Base-by-base conservation (phyloP, 805 yeast genomes). In the Candida pseudofarinosa region DNA sequence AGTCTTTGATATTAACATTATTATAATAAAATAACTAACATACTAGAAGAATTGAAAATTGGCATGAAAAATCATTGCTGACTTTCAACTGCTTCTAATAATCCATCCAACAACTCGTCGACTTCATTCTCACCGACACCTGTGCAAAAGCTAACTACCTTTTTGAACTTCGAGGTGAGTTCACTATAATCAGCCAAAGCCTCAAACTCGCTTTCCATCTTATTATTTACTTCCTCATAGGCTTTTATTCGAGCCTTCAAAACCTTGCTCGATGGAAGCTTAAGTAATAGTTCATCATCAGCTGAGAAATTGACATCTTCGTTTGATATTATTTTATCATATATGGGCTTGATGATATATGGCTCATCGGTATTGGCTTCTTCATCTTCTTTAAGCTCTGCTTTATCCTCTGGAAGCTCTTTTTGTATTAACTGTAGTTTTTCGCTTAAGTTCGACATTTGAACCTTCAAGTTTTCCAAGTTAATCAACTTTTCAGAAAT, bases 1-100 rank as follows among this genome's bases (percentile, higher is more conserved):
- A 23, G 28, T 23, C 28, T 10, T 10, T 23, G 6, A 6, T 7
- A 23, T 10, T 7, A 7, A 23, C 6, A 23, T 6, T 23, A 6
- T 23, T 23, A 23, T 23, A 23, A 35, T 35, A 13, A 10, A 15
- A 35, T 35, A 35, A 35, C 37, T 35, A 35, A 13, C 20, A 18
- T 17, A 35, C 38, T 18, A 17, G 20, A 35, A 19, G 19, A 33
- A 17, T 33, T 16, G 17, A 33, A 33, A 33, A 19, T 31, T 31
- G 36, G 31, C 32, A 19, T 5, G 31, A 26, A 8, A 32, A 6
- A 32, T 34, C 39, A 66, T 43, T 64, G 70, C 45, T 69, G 75
- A 47, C 91, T 85, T 49, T 90, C 96, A 4, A 91, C 97, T 15
- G 97, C 96, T 55, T 83, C 85, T 26, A 93, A 79, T 39, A 91